These are phyloP conservation scores for Talaromyces funiculosus DNA, from an alignment of 2,329 filamentous ascomycete genomes.

Conservation along the genomic window DNA sequence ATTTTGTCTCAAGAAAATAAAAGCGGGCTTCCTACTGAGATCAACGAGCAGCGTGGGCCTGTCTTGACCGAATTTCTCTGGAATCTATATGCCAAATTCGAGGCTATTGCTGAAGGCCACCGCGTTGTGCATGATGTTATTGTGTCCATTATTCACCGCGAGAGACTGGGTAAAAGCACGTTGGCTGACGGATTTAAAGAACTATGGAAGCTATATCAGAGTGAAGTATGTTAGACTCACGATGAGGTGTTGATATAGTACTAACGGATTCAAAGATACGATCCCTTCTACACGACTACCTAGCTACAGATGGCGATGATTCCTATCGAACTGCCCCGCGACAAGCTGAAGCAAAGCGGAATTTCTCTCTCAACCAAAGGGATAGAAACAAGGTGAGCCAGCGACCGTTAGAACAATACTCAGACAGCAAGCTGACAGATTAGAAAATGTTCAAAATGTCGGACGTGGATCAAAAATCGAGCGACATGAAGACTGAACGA, in stretches of 20 bases:
- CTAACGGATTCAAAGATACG: constrained; percentile 55
- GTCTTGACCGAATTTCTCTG: constrained; percentile 88
- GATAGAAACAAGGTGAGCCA: constrained; percentile 44
- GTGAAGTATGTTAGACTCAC: constrained; percentile 53
- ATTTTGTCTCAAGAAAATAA: constrained; percentile 43
- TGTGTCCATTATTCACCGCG: constrained; percentile 74
- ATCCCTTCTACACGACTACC: constrained; percentile 88
- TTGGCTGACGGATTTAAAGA: constrained; percentile 89
- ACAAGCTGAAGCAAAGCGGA: constrained; percentile 45
- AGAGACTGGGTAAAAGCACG: constrained; percentile 59
- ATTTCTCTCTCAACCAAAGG: constrained; percentile 45
- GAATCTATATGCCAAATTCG: constrained; percentile 93
- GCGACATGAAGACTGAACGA: constrained; percentile 74
- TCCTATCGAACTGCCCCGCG: constrained; percentile 51
- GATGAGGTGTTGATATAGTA: background rate
- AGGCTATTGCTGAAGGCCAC: constrained; percentile 93
- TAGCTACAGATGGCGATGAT: constrained; percentile 82
- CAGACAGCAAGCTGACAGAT: background rate
- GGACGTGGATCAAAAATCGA: constrained; percentile 74
- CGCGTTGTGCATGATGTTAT: constrained; percentile 90
- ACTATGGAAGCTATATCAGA: constrained; percentile 96
- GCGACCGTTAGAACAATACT: background rate
- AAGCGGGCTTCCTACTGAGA: constrained; percentile 58
- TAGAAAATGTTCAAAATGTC: constrained; percentile 71
- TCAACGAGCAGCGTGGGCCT: constrained; percentile 71